Percentiles rank a stretch among this genome's conserved stretches.
Evolutionary conservation across 139 green algal genomes (phyloP).

Genomic region (Mychonastes homosphaera): DNA sequence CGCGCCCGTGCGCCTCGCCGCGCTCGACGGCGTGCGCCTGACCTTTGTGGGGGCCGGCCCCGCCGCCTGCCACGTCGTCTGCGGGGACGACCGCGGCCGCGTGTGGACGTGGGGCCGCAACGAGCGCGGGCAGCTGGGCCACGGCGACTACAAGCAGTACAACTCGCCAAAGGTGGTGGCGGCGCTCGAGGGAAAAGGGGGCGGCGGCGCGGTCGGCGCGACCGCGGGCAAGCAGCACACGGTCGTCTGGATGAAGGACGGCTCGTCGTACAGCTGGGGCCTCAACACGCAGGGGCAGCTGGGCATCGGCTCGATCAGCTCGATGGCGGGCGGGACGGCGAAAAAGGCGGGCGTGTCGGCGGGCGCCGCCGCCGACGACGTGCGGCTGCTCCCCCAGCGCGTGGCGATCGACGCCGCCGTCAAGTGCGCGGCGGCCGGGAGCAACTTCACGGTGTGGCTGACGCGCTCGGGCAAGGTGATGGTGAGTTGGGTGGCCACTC

Average conservation of each 20-base stretch:
- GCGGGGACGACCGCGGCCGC: slow-evolving; percentile 44
- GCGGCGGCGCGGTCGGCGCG: slow-evolving; percentile 17
- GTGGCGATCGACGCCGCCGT: no score
- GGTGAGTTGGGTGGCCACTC: background rate
- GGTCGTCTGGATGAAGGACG: slow-evolving; percentile 49
- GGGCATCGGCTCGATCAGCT: slow-evolving; percentile 53
- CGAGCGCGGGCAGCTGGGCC: slow-evolving; percentile 81
- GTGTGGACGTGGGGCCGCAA: slow-evolving; percentile 87
- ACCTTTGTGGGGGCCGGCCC: slow-evolving; percentile 55
- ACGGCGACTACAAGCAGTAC: slow-evolving; percentile 64
- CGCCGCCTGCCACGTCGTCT: slow-evolving; percentile 68
- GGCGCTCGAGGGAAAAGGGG: slow-evolving; percentile 30
- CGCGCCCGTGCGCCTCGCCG: no score
- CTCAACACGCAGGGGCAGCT: slow-evolving; percentile 73
- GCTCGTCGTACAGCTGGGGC: slow-evolving; percentile 59
- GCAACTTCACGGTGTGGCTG: no score
- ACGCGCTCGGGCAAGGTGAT: no score
- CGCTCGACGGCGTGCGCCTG: slow-evolving; percentile 58
- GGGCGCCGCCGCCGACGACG: no score
- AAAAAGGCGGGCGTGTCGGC: no score
- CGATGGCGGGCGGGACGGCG: no score
- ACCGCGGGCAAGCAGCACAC: slow-evolving; percentile 62
- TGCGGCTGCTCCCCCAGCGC: no score
- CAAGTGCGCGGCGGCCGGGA: no score
- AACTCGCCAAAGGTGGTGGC: slow-evolving; percentile 61